A percentile compares a stretch with the other conserved stretches of the same genome.
Evolutionary conservation across 2,329 filamentous ascomycete genomes (phyloP).

Genomic region (Zarea fungicola): DNA sequence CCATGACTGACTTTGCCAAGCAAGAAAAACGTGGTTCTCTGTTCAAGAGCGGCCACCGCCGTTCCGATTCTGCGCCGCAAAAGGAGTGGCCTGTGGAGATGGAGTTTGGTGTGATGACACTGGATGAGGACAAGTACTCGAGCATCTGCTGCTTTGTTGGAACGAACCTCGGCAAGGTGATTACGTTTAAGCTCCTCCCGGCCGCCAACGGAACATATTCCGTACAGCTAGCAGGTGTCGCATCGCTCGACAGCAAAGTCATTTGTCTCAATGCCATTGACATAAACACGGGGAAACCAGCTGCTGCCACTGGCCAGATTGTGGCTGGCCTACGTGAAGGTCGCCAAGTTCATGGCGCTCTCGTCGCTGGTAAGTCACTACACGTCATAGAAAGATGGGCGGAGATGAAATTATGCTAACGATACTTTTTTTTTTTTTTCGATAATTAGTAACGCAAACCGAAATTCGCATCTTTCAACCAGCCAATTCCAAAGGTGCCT

Average conservation of each 20-base stretch:
- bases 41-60: constrained; percentile 39
- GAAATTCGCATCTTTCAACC: constrained; percentile 88
- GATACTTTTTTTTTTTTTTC: too few relatives aligned
- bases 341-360: constrained; percentile 67
- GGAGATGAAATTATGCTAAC: too few relatives aligned
- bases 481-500: constrained; percentile 79
- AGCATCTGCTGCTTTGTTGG: constrained; percentile 91
- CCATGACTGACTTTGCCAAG: constrained; percentile 68
- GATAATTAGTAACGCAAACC: constrained; percentile 51
- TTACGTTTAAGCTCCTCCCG: constrained; percentile 87
- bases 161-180: constrained; percentile 75
- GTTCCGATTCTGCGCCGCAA: constrained; percentile 29
- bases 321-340: constrained; percentile 76
- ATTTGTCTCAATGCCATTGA: constrained; percentile 76
- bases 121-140: constrained; percentile 92
- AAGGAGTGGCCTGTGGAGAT: constrained; percentile 75
- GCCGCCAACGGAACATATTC: constrained; percentile 62
- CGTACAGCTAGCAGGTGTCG: constrained; percentile 64
- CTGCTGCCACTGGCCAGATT: constrained; percentile 66
- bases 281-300: constrained; percentile 68
- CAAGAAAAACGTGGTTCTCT: constrained; percentile 73
- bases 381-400: too few relatives aligned
- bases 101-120: constrained; percentile 88
- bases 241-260: constrained; percentile 61
- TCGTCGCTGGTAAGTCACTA: constrained; percentile 63